Conservation (phyloP, 306 rosid species). For the Nissolia schottii region DNA sequence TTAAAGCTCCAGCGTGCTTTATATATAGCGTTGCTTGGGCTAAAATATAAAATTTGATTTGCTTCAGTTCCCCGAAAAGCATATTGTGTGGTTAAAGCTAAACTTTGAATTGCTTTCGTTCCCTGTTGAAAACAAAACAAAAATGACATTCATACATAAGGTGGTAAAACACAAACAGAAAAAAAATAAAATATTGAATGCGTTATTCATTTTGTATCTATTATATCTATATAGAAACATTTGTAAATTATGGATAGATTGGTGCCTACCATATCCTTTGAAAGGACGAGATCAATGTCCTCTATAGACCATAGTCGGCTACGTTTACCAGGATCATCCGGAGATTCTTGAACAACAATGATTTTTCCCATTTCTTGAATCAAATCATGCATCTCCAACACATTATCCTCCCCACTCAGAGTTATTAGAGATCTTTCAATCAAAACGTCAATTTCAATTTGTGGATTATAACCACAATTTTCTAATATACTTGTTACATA, state of each 20-base stretch:
- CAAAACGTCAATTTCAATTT: too few relatives aligned
- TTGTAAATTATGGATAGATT: too few relatives aligned
- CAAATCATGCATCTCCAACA: too few relatives aligned
- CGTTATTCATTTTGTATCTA: background rate
- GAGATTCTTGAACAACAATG: background rate
- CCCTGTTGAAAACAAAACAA: slow-evolving; percentile 4
- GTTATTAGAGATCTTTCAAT: too few relatives aligned
- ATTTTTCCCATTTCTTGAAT: too few relatives aligned
- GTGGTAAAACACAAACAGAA: background rate
- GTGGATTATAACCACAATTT: too few relatives aligned
- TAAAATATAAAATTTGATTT: background rate
- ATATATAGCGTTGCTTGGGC: background rate
- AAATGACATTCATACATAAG: background rate
- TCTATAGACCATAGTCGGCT: too few relatives aligned
- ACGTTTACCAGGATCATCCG: background rate
- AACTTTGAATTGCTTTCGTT: slow-evolving; percentile 1
- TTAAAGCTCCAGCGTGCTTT: background rate
- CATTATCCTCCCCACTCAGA: too few relatives aligned
- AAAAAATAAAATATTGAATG: background rate
- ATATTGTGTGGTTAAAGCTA: background rate
- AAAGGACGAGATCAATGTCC: background rate
- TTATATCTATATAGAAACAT: too few relatives aligned
- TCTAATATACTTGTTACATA: too few relatives aligned
- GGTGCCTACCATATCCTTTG: background rate
- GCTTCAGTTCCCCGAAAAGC: background rate